Evolutionary conservation across 768 basidiomycete genomes (phyloP).

Genomic region (Pleurotus platypus): DNA sequence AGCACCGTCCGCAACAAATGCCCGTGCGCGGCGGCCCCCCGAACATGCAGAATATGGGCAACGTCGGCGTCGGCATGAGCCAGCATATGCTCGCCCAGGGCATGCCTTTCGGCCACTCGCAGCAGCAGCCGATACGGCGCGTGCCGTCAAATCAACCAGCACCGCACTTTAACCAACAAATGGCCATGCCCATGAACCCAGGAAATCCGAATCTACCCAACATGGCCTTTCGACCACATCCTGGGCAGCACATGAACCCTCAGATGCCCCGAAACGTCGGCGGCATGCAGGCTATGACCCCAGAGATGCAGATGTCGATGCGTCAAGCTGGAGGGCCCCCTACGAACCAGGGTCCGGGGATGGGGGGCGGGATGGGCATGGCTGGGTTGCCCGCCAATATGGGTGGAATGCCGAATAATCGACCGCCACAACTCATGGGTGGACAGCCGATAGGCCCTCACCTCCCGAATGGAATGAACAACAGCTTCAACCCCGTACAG

Average conservation of each 20-base stretch:
- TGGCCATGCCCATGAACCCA: conserved; percentile 28
- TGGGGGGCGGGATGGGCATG: not conserved
- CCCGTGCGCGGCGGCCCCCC: not conserved
- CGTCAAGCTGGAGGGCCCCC: conserved; percentile 26
- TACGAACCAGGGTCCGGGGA: not conserved
- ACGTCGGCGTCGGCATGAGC: conserved; percentile 2
- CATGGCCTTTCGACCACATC: conserved; percentile 36
- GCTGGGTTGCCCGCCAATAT: conserved; percentile 18
- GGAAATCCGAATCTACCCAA: conserved; percentile 26
- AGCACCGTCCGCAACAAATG: not conserved
- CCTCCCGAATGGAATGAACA: conserved; percentile 34
- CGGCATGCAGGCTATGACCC: conserved; percentile 33
- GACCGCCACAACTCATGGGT: conserved; percentile 45
- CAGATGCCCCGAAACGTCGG: conserved; percentile 29
- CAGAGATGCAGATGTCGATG: conserved; percentile 34
- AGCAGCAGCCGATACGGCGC: conserved; percentile 28
- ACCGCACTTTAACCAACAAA: conserved; percentile 14
- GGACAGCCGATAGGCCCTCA: conserved; percentile 29
- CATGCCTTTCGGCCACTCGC: conserved; percentile 29
- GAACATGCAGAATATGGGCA: conserved; percentile 1
- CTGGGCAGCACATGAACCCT: conserved; percentile 30
- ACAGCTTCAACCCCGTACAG: conserved; percentile 30
- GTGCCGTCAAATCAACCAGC: not conserved
- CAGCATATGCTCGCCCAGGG: conserved; percentile 11
- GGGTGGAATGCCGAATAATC: conserved; percentile 38